Evolutionary conservation across 2,329 filamentous ascomycete genomes (phyloP), one percentile per base, ranked within the genome.

Genomic region (Geosmithia morbida): DNA sequence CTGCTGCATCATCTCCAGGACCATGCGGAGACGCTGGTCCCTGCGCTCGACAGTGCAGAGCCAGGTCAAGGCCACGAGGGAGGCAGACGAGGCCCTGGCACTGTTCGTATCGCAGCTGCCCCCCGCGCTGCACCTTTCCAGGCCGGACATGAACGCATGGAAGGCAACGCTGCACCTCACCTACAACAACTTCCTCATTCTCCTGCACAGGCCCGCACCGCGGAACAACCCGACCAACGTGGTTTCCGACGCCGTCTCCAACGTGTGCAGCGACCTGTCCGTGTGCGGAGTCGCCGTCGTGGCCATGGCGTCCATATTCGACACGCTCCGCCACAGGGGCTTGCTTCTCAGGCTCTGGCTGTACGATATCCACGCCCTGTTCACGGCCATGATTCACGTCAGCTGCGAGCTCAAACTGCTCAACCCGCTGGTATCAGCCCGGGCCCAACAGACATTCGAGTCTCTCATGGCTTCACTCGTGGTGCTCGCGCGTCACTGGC

Each of bases 1-100:
- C 1, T 75, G 71, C 50, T 63, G 69, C 18, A 69, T 75, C 54
- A 68, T 74, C 41, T 71, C 63, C 55, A 51, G 62, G 60, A 55
- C 56, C 2, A 60, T 61, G 56, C 43, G 45, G 10, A 43, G 29
- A 26, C 41, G 46, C 3, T 47, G 43, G 40, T 20, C 53, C 2
- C 45, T 54, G 10, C 49, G 48, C 8, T 48, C 50, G 7, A 51
- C 51, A 2, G 33, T 43, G 7, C 51, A 47, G 8, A 59, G 58
- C 19, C 56, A 54, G 19, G 50, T 48, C n/a, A 52, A 53, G 29
- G 57, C 60, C 2, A 59, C 57, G 1, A 54, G 51, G 19, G 49
- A 59, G 40, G 61, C 59, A 20, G 61, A 64, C 45, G 49, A 54
- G 30, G 56, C 53, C 3, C 59, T 64, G 20, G 61, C 60, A 17